These are phyloP conservation scores for Globisporangium apiculatum DNA, from an alignment of 352 stramenopile genomes.

Conservation along the genomic window DNA sequence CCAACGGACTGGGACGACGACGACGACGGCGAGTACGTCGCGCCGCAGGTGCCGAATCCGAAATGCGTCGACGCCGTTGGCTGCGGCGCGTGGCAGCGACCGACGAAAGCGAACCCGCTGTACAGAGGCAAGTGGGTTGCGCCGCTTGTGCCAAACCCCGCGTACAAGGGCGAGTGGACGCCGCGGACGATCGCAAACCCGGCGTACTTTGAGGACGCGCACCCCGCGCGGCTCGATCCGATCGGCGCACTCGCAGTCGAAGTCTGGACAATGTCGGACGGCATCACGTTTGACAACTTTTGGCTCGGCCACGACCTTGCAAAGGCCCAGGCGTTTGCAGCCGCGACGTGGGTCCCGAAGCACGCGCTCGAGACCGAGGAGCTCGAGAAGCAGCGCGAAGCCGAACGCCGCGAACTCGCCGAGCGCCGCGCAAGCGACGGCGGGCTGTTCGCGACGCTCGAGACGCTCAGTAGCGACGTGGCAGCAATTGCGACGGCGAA, in stretches of 20 bases:
- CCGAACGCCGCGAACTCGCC: slow-evolving; percentile 25
- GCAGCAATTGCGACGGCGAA: slow-evolving; percentile 52
- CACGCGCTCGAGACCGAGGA: slow-evolving; percentile 54
- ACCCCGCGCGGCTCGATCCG: slow-evolving; percentile 75
- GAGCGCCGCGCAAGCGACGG: slow-evolving; percentile 41
- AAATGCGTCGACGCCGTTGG: slow-evolving; percentile 77
- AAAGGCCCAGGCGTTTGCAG: slow-evolving; percentile 74
- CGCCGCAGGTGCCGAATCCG: slow-evolving; percentile 86
- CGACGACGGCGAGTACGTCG: slow-evolving; percentile 88
- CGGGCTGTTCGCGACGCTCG: slow-evolving; percentile 36
- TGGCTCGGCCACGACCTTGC: slow-evolving; percentile 81
- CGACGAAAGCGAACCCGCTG: slow-evolving; percentile 84
- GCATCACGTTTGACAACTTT: slow-evolving; percentile 92
- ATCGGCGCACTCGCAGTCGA: slow-evolving; percentile 89
- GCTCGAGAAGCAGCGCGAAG: slow-evolving; percentile 40
- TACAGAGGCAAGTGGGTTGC: slow-evolving; percentile 92
- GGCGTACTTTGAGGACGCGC: slow-evolving; percentile 79
- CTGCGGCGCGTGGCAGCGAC: slow-evolving; percentile 88
- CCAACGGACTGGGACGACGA: slow-evolving; percentile 94
- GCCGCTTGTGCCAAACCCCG: slow-evolving; percentile 89
- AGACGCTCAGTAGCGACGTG: slow-evolving; percentile 31
- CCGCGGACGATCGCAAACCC: slow-evolving; percentile 90
- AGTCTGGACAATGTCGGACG: slow-evolving; percentile 87
- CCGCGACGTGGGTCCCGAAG: slow-evolving; percentile 72
- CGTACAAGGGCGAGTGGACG: slow-evolving; percentile 89